Conservation (phyloP, 495 filamentous ascomycete species). For the Hypoxylon cercidicola region DNA sequence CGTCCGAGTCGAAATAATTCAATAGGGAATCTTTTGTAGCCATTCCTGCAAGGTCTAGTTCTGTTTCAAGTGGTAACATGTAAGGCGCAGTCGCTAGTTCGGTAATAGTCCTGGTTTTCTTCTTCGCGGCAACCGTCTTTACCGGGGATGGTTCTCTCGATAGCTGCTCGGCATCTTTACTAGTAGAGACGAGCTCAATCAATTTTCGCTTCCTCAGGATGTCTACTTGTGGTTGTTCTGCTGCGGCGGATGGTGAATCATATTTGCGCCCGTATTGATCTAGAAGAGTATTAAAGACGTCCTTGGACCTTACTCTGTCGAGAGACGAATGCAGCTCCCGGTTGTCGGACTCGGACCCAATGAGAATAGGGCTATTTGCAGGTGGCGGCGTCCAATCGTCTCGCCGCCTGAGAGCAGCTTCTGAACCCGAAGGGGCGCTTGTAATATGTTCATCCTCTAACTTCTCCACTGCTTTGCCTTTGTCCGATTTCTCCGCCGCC, state of each 20-base stretch:
- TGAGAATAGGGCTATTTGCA: slow-evolving; percentile 35
- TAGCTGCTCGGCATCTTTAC: slow-evolving; percentile 28
- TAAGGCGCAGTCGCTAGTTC: slow-evolving; percentile 86
- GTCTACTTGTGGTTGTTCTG: slow-evolving; percentile 18
- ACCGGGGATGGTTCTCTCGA: slow-evolving; percentile 53
- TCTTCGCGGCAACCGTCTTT: slow-evolving; percentile 65
- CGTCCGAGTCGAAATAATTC: slow-evolving; percentile 46
- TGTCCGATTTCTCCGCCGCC: not conserved
- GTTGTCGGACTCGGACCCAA: slow-evolving; percentile 36
- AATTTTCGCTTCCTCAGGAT: slow-evolving; percentile 62
- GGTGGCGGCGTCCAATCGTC: slow-evolving; percentile 69
- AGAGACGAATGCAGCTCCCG: slow-evolving; percentile 43
- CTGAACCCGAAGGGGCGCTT: slow-evolving; percentile 44
- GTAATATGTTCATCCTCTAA: slow-evolving; percentile 17
- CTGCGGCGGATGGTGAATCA: not conserved
- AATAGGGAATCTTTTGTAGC: slow-evolving; percentile 46
- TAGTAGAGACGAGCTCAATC: slow-evolving; percentile 54
- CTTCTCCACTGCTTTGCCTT: not conserved
- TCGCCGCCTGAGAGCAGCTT: slow-evolving; percentile 61
- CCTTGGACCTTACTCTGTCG: slow-evolving; percentile 17
- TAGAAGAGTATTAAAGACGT: slow-evolving; percentile 49
- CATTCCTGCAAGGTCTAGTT: slow-evolving; percentile 41
- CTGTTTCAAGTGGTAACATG: slow-evolving; percentile 46
- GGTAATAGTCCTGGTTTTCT: slow-evolving; percentile 85
- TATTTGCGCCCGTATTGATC: slow-evolving; percentile 47